These are phyloP conservation scores for Carex scoparia DNA, from an alignment of 176 grass and related monocot species.

Conservation along the genomic window DNA sequence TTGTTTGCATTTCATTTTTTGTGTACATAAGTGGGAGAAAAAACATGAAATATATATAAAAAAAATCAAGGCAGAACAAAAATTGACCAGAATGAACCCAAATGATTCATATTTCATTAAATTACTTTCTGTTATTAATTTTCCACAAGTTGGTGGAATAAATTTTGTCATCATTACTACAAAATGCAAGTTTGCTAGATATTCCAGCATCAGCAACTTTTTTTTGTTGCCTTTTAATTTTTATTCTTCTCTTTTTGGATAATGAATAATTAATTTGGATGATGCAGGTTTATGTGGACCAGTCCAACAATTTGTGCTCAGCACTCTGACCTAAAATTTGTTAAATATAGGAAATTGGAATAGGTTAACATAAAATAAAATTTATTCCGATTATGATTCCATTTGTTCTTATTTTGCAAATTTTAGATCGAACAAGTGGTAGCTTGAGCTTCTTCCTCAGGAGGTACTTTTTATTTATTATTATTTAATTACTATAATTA, in stretches of 20 bases:
- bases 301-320: neutral
- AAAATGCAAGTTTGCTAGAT: neutral
- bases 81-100: neutral
- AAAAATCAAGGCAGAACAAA: neutral
- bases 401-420: neutral
- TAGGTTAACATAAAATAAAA: neutral
- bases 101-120: neutral
- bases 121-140: neutral
- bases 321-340: neutral
- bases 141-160: neutral
- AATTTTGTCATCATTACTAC: neutral
- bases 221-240: neutral
- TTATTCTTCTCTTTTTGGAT: no score
- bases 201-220: neutral
- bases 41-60: neutral
- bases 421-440: neutral
- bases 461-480: neutral
- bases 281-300: neutral
- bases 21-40: no score
- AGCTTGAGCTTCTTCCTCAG: neutral
- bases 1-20: no score
- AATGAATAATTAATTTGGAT: neutral
- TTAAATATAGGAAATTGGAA: neutral
- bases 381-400: neutral
- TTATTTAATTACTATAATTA: neutral